Percentiles rank a stretch among this genome's conserved stretches.
Conservation (phyloP, 345 rosid species). For the Dimocarpus longan region DNA sequence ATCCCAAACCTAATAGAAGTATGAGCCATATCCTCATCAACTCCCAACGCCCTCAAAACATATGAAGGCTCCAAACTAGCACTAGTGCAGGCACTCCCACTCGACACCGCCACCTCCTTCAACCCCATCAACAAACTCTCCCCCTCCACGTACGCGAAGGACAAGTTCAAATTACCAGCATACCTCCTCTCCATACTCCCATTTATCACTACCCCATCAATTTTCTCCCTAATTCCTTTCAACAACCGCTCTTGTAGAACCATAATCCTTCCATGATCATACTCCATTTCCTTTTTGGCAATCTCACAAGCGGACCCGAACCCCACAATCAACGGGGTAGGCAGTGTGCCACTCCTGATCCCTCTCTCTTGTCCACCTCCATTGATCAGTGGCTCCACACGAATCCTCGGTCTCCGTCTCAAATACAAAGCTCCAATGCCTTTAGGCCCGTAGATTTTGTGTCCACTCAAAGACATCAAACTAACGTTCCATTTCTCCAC, state of each 20-base stretch:
- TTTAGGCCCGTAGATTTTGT: constrained; percentile 90
- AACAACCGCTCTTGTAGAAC: constrained; percentile 70
- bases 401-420: constrained; percentile 79
- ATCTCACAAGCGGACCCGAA: constrained; percentile 90
- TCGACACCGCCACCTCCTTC: constrained; percentile 96
- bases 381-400: constrained; percentile 90
- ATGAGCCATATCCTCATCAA: constrained; percentile 98
- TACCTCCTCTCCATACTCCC: constrained; percentile 85
- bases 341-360: constrained; percentile 86
- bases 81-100: constrained; percentile 99
- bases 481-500: constrained; percentile 91
- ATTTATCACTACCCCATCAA: constrained; percentile 87
- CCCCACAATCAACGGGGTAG: constrained; percentile 85
- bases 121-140: constrained; percentile 98
- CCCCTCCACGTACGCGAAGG: constrained; percentile 96
- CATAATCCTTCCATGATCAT: constrained; percentile 69
- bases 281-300: constrained; percentile 86
- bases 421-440: constrained; percentile 91
- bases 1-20: constrained; percentile 96
- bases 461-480: constrained; percentile 93
- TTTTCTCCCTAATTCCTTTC: constrained; percentile 65
- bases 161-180: constrained; percentile 80
- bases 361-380: constrained; percentile 99
- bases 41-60: constrained; percentile 94
- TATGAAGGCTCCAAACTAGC: constrained; percentile 98